Evolutionary conservation across 331 rosid genomes (phyloP), one percentile per base, ranked within the genome.

Genomic region (Pyrus hybrid): DNA sequence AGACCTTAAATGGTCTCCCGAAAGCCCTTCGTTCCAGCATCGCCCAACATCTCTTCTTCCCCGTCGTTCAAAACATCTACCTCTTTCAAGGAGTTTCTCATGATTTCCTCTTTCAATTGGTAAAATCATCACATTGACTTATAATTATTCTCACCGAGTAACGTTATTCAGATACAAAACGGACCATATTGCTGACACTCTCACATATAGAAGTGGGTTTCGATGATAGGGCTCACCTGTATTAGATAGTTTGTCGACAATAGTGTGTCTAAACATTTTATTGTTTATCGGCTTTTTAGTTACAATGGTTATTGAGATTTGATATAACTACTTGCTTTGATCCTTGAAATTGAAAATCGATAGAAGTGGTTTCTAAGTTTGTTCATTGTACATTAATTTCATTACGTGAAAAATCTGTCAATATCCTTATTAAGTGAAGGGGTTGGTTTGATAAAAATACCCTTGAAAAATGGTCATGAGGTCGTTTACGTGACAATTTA

Each of bases 21-120:
- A 93, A 86, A 81, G 94, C 97, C 7, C 81, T 93, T 64, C 96
- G 96, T 77, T 88, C 96, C 16, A 83, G 96, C 90, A 88, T 93
- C n/a, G 78, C 93, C 0, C 81, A 83, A 57, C 73, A 80, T 80
- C 91, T 93, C 63, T 93, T 90, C 87, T 72, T 87, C 63, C 87
- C 94, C 54, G 63, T 87, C 47, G 77, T 87, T 75, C 84, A 87
- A 63, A 82, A 80, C 29, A 89, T 75, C 18, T 75, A 79, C 78
- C 79, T 92, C 79, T 92, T 92, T 77, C 85, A 82, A 76, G 93
- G 93, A 67, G 97, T 85, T 61, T 92, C 97, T 69, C 83, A 63
- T 65, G 93, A 92, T 75, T 86, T 88, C 81, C 89, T 88, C 68
- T 88, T 90, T 86, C 96, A 88, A 79, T 53, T 92, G 93, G 97